Percentiles rank a stretch among this genome's conserved stretches.
phyloP scores from a whole-genome alignment of 2,329 filamentous ascomycete species.

The Talaromyces verruculosus region DNA sequence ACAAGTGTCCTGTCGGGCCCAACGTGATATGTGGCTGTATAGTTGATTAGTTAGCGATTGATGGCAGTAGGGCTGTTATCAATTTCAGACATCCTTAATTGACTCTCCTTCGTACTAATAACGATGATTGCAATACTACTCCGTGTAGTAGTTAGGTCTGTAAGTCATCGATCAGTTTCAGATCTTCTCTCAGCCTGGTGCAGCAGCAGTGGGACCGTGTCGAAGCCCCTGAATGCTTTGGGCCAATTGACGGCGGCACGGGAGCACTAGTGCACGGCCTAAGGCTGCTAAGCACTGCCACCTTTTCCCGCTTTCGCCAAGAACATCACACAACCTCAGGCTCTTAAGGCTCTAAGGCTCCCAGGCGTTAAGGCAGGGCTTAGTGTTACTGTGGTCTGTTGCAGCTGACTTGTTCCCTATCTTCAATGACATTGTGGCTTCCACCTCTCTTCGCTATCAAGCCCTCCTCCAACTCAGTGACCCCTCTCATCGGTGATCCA shows the following conservation, averaged over 20 bases:
- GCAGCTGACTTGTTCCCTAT: slow-evolving; percentile 5
- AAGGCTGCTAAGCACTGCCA: slow-evolving; percentile 10
- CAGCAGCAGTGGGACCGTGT: background rate
- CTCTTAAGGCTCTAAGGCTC: background rate
- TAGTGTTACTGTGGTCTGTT: background rate
- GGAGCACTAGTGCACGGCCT: background rate
- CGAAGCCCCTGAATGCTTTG: slow-evolving; percentile 4
- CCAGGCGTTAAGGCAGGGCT: background rate
- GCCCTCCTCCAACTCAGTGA: background rate
- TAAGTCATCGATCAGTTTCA: slow-evolving; percentile 12
- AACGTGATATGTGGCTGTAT: slow-evolving; percentile 3
- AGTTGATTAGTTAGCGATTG: background rate
- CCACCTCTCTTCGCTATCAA: background rate
- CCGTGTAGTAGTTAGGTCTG: background rate
- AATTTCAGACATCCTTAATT: background rate
- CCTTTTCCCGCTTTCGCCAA: slow-evolving; percentile 4
- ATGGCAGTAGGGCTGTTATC: background rate
- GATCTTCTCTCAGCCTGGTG: background rate
- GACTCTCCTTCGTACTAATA: background rate
- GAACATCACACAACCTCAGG: slow-evolving; percentile 6
- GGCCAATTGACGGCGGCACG: background rate
- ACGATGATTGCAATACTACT: background rate
- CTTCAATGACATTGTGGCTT: slow-evolving; percentile 1
- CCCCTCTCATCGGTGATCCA: background rate
- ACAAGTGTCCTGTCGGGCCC: background rate